Conservation (phyloP, 148 eudicot species). For the Silene uniflora region DNA sequence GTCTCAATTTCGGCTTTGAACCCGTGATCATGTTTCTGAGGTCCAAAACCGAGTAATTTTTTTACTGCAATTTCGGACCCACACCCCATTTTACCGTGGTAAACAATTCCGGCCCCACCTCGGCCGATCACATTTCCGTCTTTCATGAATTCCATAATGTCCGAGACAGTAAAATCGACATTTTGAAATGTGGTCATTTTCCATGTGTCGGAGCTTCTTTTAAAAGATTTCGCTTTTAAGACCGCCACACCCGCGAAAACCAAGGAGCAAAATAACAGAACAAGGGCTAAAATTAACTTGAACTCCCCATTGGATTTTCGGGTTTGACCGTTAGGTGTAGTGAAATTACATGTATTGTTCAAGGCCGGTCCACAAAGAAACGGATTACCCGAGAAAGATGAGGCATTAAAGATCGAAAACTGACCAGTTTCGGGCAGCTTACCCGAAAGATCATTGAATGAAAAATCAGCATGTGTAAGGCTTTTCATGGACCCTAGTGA, state of each 20-base stretch:
- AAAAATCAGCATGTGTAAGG: constrained; percentile 82
- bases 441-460: constrained; percentile 80
- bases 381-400: constrained; percentile 80
- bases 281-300: constrained; percentile 73
- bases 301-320: constrained; percentile 42
- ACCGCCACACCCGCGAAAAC: constrained; percentile 63
- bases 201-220: constrained; percentile 53
- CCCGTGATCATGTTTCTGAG: constrained; percentile 66
- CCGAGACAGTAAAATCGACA: constrained; percentile 61
- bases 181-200: constrained; percentile 77
- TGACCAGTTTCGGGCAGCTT: constrained; percentile 73
- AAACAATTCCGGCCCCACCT: constrained; percentile 95
- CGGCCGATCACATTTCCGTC: constrained; percentile 92
- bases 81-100: constrained; percentile 81
- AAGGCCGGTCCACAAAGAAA: constrained; percentile 61
- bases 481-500: constrained; percentile 79
- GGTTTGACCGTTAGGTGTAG: constrained; percentile 8
- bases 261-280: constrained; percentile 57
- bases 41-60: constrained; percentile 68
- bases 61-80: constrained; percentile 91
- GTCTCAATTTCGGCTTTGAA: constrained; percentile 85
- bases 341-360: constrained; percentile 64
- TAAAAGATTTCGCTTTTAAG: constrained; percentile 73
- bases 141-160: constrained; percentile 78
- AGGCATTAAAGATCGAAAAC: constrained; percentile 65